phyloP scores from a whole-genome alignment of 2,329 filamentous ascomycete species.

The Penicillium sp. region DNA sequence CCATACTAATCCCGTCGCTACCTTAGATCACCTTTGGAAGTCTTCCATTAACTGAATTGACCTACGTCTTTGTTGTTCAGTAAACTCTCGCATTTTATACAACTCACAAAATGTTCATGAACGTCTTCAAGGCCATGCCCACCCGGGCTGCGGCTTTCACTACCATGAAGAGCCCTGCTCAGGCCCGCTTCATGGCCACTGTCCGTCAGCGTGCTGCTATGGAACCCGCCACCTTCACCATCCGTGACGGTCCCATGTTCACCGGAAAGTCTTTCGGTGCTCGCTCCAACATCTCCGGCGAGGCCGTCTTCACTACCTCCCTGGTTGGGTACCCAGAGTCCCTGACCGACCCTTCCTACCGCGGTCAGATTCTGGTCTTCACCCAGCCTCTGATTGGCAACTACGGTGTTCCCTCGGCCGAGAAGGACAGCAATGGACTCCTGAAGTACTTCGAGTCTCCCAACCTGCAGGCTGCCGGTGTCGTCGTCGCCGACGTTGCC shows the following conservation, averaged over 20 bases:
- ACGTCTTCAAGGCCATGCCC: slow-evolving; percentile 54
- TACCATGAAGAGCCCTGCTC: slow-evolving; percentile 36
- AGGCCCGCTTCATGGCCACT: slow-evolving; percentile 59
- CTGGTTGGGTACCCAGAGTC: slow-evolving; percentile 97
- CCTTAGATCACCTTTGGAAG: slow-evolving; percentile 65
- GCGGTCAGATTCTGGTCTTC: slow-evolving; percentile 91
- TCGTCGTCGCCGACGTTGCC: slow-evolving; percentile 93
- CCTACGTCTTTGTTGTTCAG: slow-evolving; percentile 22
- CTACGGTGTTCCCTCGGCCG: slow-evolving; percentile 88
- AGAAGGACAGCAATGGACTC: slow-evolving; percentile 83
- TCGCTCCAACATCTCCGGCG: slow-evolving; percentile 93
- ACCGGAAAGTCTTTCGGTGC: slow-evolving; percentile 95
- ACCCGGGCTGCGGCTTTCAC: slow-evolving; percentile 48
- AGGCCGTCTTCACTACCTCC: slow-evolving; percentile 98
- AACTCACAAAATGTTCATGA: slow-evolving; percentile 54
- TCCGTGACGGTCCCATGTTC: slow-evolving; percentile 94
- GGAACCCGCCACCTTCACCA: slow-evolving; percentile 88
- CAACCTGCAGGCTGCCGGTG: slow-evolving; percentile 92
- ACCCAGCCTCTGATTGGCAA: slow-evolving; percentile 97
- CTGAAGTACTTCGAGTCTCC: slow-evolving; percentile 98
- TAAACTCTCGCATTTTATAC: slow-evolving; percentile 12
- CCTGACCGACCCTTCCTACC: slow-evolving; percentile 67
- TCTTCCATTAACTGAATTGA: slow-evolving; percentile 56
- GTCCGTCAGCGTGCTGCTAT: slow-evolving; percentile 68
- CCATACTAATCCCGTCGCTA: slow-evolving; percentile 18